Base-by-base conservation (phyloP, 2,329 filamentous ascomycete species). In the Cordyceps cicadae region DNA sequence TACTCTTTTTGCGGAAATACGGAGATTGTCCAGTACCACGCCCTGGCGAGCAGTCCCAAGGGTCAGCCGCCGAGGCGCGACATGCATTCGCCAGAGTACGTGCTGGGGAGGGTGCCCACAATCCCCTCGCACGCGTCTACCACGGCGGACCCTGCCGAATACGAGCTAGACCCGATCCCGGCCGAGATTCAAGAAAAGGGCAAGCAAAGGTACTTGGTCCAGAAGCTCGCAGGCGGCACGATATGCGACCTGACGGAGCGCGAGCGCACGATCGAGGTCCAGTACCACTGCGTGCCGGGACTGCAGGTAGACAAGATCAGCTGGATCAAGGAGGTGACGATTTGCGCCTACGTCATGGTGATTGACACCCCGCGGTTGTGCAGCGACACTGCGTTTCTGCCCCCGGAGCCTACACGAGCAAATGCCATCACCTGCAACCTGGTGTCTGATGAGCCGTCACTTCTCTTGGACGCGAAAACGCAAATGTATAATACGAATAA, bases 1-100 rank as follows among this genome's bases (percentile, higher is more conserved):
- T 97, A 97, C 75, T 89, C 87, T 67, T 96, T 96, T 73, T 97
- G 92, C 79, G 94, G 96, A 75, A 90, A 90, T 70, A 82, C 87
- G 63, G 86, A 93, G 64, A 87, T 97, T 63, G 88, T 90, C 68
- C 92, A 97, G 74, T 97, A 95, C 74, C 92, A 97, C 72, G 90
- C 91, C 50, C 76, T 93, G 62, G 83, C 90, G 0, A 85, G 85
- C 2, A 75, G 75, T 19, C 81, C 84, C 50, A 85, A 86, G 62
- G 86, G 87, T 3, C 83, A 88, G 12, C 87, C 90, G 26, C 92
- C 92, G 0, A 81, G 87, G 51, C 87, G 90, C 67, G 92, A 97
- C 67, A 86, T 87, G 0, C 81, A 81, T 11, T 89, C 88, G 3
- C 83, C 87, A 54, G 88, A 90, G 52, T 97, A 89, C 67, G 79